Conservation (phyloP, 75 land plant species). For the Gnetum montanum region DNA sequence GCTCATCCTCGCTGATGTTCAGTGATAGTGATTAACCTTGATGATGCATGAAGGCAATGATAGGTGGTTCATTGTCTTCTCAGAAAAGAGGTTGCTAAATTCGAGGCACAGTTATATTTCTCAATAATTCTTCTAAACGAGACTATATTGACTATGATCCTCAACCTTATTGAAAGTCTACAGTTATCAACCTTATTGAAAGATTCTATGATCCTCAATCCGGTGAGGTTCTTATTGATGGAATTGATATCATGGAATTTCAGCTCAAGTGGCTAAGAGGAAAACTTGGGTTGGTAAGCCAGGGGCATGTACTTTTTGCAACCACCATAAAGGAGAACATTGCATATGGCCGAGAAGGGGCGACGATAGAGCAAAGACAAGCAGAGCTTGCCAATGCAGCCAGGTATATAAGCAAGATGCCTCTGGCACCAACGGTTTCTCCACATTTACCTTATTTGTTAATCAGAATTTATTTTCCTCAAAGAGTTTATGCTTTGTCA, state of each 20-base stretch:
- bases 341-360: slow-evolving; percentile 15
- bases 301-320: slow-evolving; percentile 24
- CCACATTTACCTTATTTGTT: background rate
- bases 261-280: slow-evolving; percentile 15
- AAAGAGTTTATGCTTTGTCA: background rate
- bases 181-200: background rate
- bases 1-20: no score
- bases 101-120: no score
- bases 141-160: no score
- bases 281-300: slow-evolving; percentile 21
- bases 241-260: slow-evolving; percentile 10
- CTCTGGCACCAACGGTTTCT: background rate
- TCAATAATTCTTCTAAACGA: no score
- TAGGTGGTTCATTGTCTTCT: no score
- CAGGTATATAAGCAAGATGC: slow-evolving; percentile 8
- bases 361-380: slow-evolving; percentile 7
- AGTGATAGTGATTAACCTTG: no score
- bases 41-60: no score
- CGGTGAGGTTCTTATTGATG: slow-evolving; percentile 18
- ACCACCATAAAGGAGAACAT: slow-evolving; percentile 21
- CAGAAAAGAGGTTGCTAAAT: no score
- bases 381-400: slow-evolving; percentile 21
- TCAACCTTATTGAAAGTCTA: no score
- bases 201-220: slow-evolving; percentile 21
- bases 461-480: background rate